Base-by-base conservation (phyloP, 2,329 filamentous ascomycete species). In the Ceratocystis colombiana region DNA sequence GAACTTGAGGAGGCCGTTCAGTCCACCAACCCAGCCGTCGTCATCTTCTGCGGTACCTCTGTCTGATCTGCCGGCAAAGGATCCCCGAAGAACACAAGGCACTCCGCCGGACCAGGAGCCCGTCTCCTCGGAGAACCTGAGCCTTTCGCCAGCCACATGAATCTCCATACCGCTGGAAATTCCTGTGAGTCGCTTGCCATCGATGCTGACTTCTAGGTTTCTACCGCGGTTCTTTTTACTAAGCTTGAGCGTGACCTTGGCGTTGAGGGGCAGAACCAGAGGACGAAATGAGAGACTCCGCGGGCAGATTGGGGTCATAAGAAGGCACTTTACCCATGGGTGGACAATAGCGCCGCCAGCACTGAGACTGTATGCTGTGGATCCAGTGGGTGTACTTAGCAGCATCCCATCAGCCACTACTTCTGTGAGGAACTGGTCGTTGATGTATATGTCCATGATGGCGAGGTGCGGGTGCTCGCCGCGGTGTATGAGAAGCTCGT, bases 381-480 rank as follows among this genome's bases (percentile, higher is more conserved):
- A 95, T 2, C 94, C 94, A 0, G 94, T 99, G 0, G 94, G 94
- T 0, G 93, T 96, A 69, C 88, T 91, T 67, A 97, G 86, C 57
- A 97, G 88, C 75, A 99, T 95, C 63, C 94, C 94, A 74, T 99
- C 94, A 0, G 92, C 93, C 12, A 96, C 92, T 0, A 90, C 93
- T 74, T 96, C 91, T 1, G 94, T 99, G 59, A 99, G 79, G 72
- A 94, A 95, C 65, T 90, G 86, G 44, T 89, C 88, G 71, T 92
- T 92, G 68, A 97, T 88, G 72, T 86, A 94, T 55, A 99, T 89
- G 72, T 96, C 90, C 70, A 99, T 89, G 70, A 96, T 87, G 46
- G 91, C 90, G 5, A 99, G 82, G 75, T 97, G 93, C 0, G 94
- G 90, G 69, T 93, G 87, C 44, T 88, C 87, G 50, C 94, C 94